Evolutionary conservation across 306 rosid genomes (phyloP).

Genomic region (Dalbergia cultrata): DNA sequence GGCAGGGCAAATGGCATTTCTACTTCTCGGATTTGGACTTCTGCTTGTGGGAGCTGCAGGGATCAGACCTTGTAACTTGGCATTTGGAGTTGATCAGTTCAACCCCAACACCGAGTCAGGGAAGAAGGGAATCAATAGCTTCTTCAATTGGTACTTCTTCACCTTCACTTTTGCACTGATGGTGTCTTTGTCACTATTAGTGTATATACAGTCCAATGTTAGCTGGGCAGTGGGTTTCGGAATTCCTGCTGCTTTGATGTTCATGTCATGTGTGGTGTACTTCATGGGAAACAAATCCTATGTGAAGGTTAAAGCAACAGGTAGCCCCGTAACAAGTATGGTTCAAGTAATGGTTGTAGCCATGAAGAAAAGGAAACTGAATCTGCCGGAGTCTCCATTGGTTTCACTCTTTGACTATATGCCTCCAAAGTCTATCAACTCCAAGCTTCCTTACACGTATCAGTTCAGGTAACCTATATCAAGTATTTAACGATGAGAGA

Average conservation of each 20-base stretch:
- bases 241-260: constrained; percentile 84
- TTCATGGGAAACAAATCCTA: constrained; percentile 67
- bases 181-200: constrained; percentile 72
- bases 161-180: constrained; percentile 78
- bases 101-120: constrained; percentile 83
- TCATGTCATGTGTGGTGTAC: constrained; percentile 64
- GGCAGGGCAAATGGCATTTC: constrained; percentile 70
- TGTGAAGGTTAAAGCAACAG: constrained; percentile 78
- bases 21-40: constrained; percentile 65
- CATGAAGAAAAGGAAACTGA: constrained; percentile 65
- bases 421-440: constrained; percentile 70
- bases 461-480: constrained; percentile 73
- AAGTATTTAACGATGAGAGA: too few species aligned
- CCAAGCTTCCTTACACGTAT: constrained; percentile 70
- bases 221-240: constrained; percentile 88
- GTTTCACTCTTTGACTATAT: constrained; percentile 61
- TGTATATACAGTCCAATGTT: constrained; percentile 75
- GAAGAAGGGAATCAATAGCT: constrained; percentile 81
- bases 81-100: constrained; percentile 94
- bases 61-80: constrained; percentile 88
- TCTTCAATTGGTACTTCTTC: constrained; percentile 94
- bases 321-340: constrained; percentile 79
- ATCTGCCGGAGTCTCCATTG: constrained; percentile 56
- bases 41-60: constrained; percentile 83
- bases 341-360: constrained; percentile 70